These are phyloP conservation scores for Vachellia pachyceras DNA, from an alignment of 306 rosid genomes.

Conservation along the genomic window DNA sequence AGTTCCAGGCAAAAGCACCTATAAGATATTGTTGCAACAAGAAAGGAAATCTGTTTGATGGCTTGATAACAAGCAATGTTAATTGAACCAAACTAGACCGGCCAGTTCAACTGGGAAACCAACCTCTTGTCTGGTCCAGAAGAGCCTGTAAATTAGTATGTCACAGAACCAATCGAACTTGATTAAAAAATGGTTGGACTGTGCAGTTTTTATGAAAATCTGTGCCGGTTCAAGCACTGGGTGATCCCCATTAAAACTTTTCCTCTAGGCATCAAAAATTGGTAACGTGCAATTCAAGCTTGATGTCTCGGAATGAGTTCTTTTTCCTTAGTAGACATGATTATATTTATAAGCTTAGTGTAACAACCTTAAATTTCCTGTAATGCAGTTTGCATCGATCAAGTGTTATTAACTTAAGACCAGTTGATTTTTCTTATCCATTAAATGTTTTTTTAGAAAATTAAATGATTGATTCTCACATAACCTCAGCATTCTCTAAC, in stretches of 20 bases:
- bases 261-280: neutral
- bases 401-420: neutral
- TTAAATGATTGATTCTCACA: neutral
- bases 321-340: neutral
- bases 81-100: neutral
- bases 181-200: neutral
- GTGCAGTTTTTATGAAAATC: neutral
- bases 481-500: neutral
- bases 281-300: neutral
- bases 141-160: neutral
- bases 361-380: neutral
- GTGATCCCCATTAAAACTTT: neutral
- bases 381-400: neutral
- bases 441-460: neutral
- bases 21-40: slow-evolving; percentile 8
- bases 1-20: slow-evolving; percentile 33
- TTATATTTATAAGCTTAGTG: neutral
- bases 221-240: neutral
- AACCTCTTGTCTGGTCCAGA: neutral
- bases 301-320: neutral
- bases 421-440: neutral
- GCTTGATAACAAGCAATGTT: slow-evolving; percentile 26
- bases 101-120: neutral
- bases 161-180: neutral
- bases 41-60: slow-evolving; percentile 31